A percentile compares a stretch with the other conserved stretches of the same genome.
Evolutionary conservation across 164 flowering plant genomes (phyloP).

Genomic region (Magnolia sinica): DNA sequence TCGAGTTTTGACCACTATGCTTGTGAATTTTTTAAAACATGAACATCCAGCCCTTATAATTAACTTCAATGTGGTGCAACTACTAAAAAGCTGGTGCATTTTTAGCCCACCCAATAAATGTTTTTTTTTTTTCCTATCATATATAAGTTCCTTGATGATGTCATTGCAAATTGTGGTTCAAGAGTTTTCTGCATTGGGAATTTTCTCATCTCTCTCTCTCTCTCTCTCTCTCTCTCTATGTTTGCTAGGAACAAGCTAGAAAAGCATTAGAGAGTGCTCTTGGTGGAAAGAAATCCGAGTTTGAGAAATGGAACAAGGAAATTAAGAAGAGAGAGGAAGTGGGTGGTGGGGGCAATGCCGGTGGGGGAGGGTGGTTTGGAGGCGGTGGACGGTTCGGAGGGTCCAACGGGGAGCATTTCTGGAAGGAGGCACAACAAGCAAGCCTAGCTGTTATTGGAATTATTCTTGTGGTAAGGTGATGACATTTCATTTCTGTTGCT

Average conservation of each 20-base stretch:
- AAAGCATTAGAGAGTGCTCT: conserved; percentile 92
- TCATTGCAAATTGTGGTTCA: too few relatives aligned
- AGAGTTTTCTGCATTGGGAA: not conserved
- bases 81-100: too few relatives aligned
- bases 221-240: not conserved
- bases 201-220: not conserved
- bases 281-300: conserved; percentile 79
- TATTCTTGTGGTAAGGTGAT: conserved; percentile 45
- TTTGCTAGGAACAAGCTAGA: conserved; percentile 74
- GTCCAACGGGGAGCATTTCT: conserved; percentile 68
- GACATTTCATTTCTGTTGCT: not conserved
- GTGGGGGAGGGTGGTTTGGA: conserved; percentile 70
- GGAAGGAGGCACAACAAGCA: conserved; percentile 78
- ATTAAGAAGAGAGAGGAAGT: conserved; percentile 70
- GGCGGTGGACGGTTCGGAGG: conserved; percentile 74
- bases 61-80: too few relatives aligned
- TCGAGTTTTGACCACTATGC: too few relatives aligned
- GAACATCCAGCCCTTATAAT: too few relatives aligned
- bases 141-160: too few relatives aligned
- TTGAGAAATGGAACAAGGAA: conserved; percentile 89
- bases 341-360: conserved; percentile 60
- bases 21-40: too few relatives aligned
- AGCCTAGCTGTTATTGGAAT: conserved; percentile 65
- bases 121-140: too few relatives aligned
- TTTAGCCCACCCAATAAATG: too few relatives aligned